Percentiles rank a stretch among this genome's conserved stretches.
These are phyloP conservation scores for Exophiala viscosa DNA, from an alignment of 2,329 filamentous ascomycete genomes.

Conservation along the genomic window DNA sequence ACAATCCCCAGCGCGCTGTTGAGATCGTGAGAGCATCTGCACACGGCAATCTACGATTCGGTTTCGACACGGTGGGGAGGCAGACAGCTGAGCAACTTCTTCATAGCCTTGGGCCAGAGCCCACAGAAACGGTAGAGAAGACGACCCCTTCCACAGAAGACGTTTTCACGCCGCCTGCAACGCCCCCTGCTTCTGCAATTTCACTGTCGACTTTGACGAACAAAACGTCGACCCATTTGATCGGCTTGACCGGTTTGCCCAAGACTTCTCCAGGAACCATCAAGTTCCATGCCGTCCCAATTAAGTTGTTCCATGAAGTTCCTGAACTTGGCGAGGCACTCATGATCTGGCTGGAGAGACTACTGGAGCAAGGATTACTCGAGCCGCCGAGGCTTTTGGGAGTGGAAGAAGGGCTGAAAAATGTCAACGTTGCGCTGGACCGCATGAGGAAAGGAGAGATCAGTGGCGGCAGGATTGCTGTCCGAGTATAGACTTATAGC, in stretches of 20 bases:
- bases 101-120: conserved; percentile 41
- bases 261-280: conserved; percentile 44
- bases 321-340: conserved; percentile 60
- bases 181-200: background rate
- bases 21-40: conserved; percentile 61
- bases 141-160: conserved; percentile 14
- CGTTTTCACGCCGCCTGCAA: background rate
- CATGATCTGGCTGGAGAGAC: conserved; percentile 62
- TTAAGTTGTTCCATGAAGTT: conserved; percentile 71
- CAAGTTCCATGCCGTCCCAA: conserved; percentile 62
- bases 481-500: conserved; percentile 33
- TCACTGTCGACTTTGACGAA: background rate
- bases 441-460: conserved; percentile 63
- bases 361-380: conserved; percentile 55
- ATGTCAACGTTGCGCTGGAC: conserved; percentile 66
- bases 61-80: conserved; percentile 63
- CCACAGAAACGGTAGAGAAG: background rate
- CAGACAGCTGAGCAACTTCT: conserved; percentile 61
- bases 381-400: conserved; percentile 62
- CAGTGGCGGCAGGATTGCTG: conserved; percentile 66
- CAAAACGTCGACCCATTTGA: conserved; percentile 52
- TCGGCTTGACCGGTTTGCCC: conserved; percentile 65
- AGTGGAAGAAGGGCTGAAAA: conserved; percentile 59
- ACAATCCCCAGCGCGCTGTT: conserved; percentile 62
- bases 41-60: conserved; percentile 57